Conservation (phyloP, 108 stramenopile species). For the Cyclostephanos tholiformis region DNA sequence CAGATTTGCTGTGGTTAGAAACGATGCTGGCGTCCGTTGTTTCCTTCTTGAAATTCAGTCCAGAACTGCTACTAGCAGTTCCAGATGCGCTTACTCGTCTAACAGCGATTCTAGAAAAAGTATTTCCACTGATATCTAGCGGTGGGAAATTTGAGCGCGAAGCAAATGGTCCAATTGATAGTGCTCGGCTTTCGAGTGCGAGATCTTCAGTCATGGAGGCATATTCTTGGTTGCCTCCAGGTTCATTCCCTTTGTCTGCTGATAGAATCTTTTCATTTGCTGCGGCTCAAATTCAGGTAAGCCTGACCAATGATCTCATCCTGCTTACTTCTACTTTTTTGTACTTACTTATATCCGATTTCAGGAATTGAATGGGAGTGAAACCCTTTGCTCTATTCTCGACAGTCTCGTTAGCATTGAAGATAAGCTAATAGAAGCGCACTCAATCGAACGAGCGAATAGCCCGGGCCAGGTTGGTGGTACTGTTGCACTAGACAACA, state of each 20-base stretch:
- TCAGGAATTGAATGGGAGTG: constrained; percentile 52
- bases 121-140: constrained; percentile 63
- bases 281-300: constrained; percentile 66
- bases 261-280: constrained; percentile 82
- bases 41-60: constrained; percentile 73
- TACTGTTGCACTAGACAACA: constrained; percentile 61
- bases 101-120: constrained; percentile 69
- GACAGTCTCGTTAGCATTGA: constrained; percentile 64
- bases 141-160: constrained; percentile 67
- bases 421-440: constrained; percentile 72
- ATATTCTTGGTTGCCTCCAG: constrained; percentile 89
- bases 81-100: constrained; percentile 81
- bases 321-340: background rate
- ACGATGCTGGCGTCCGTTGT: constrained; percentile 69
- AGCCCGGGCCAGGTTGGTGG: constrained; percentile 66
- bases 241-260: constrained; percentile 82
- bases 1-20: constrained; percentile 80
- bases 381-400: constrained; percentile 73
- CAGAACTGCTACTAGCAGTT: constrained; percentile 73
- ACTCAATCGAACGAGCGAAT: constrained; percentile 58
- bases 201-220: constrained; percentile 86
- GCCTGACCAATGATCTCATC: background rate
- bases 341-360: background rate
- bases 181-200: constrained; percentile 64
- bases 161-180: constrained; percentile 47